phyloP scores from a whole-genome alignment of 2,329 filamentous ascomycete species.

The Blastomyces parvus region DNA sequence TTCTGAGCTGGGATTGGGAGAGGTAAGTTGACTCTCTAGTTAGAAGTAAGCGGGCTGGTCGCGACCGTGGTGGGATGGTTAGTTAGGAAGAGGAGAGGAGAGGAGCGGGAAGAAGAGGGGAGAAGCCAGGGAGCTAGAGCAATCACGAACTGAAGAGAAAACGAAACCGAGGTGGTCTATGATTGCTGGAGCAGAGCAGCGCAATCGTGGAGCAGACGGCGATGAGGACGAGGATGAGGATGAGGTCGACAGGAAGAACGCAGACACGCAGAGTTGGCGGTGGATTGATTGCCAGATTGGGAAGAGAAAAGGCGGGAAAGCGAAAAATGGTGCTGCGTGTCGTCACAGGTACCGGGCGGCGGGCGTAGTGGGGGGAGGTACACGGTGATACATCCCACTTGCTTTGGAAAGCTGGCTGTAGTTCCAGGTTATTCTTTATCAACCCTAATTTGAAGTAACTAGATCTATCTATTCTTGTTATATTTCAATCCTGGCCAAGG shows the following conservation, averaged over 20 bases:
- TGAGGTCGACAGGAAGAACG: too few species aligned
- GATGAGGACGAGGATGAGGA: too few species aligned
- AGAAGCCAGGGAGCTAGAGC: background rate
- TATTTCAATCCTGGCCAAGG: background rate
- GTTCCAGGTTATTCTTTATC: background rate
- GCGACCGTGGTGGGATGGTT: slow-evolving; percentile 1
- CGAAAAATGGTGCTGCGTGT: background rate
- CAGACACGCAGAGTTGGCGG: too few species aligned
- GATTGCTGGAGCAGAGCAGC: too few species aligned
- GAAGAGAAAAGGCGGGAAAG: background rate
- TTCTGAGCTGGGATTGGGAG: background rate
- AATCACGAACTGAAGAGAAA: background rate
- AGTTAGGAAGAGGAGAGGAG: too few species aligned
- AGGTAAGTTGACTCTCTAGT: background rate
- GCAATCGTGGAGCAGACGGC: too few species aligned
- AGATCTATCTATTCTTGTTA: background rate
- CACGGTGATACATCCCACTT: background rate
- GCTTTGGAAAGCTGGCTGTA: background rate
- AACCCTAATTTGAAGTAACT: background rate
- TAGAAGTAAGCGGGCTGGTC: background rate
- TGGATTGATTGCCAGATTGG: too few species aligned
- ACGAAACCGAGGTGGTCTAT: background rate
- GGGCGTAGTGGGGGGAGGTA: background rate
- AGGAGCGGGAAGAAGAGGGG: background rate
- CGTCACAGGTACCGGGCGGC: background rate